Conservation (phyloP, 495 filamentous ascomycete genomes). For the Friedmanniomyces endolithicus region DNA sequence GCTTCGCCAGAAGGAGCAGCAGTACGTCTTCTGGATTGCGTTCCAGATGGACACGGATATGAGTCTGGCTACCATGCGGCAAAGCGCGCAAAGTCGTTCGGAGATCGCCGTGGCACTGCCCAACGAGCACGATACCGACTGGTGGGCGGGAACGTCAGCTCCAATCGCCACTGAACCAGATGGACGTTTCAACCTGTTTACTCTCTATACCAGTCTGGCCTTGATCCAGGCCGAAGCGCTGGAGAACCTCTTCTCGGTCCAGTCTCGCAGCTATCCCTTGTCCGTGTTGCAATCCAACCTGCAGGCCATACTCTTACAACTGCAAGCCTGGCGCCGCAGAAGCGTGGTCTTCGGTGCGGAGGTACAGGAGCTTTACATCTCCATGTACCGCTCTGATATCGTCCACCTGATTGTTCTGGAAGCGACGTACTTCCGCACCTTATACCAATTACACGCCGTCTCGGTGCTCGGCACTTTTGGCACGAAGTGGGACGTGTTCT, state of each 20-base stretch:
- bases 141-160: background rate
- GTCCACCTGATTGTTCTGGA: conserved; percentile 1
- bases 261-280: background rate
- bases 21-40: conserved; percentile 4
- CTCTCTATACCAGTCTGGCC: background rate
- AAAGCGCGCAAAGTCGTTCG: background rate
- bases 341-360: background rate
- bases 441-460: background rate
- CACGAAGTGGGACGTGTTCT: background rate
- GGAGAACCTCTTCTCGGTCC: background rate
- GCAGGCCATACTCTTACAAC: background rate
- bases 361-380: background rate
- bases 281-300: background rate
- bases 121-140: background rate
- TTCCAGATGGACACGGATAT: conserved; percentile 1
- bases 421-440: conserved; percentile 1
- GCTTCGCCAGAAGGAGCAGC: background rate
- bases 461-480: background rate
- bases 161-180: background rate
- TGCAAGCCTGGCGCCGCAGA: background rate
- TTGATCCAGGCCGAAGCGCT: background rate
- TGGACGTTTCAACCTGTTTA: background rate
- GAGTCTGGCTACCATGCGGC: background rate
- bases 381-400: conserved; percentile 2
- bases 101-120: background rate